phyloP scores from a whole-genome alignment of 495 filamentous ascomycete species.

The Hypoxylon rickii region DNA sequence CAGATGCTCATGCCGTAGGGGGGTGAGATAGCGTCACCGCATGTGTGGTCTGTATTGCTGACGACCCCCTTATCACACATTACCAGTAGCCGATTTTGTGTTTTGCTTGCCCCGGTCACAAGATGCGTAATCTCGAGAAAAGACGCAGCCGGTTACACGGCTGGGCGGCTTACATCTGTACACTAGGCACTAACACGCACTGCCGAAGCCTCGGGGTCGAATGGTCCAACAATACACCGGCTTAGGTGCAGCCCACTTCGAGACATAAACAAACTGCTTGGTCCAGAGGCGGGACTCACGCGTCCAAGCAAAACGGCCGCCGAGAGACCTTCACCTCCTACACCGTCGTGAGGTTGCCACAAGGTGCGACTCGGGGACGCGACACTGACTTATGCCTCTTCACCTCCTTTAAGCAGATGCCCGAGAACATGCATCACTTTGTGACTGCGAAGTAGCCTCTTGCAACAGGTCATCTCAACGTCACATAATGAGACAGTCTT shows the following conservation, averaged over 20 bases:
- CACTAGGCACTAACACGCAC: neutral
- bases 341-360: conserved; percentile 15
- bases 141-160: conserved; percentile 18
- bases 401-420: conserved; percentile 24
- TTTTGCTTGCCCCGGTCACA: neutral
- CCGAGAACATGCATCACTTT: conserved; percentile 30
- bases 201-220: conserved; percentile 1
- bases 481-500: conserved; percentile 32
- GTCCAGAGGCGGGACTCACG: conserved; percentile 4
- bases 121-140: conserved; percentile 4
- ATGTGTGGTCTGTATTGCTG: conserved; percentile 15
- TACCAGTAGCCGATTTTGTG: neutral
- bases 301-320: conserved; percentile 6
- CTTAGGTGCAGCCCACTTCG: conserved; percentile 19
- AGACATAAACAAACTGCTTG: conserved; percentile 20
- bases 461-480: conserved; percentile 22
- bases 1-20: conserved; percentile 1
- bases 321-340: conserved; percentile 12
- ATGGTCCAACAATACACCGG: conserved; percentile 14
- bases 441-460: conserved; percentile 9
- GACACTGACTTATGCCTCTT: conserved; percentile 16
- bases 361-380: conserved; percentile 20
- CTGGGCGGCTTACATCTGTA: conserved; percentile 13
- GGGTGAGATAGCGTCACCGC: neutral
- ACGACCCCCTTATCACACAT: conserved; percentile 2